Evolutionary conservation across 192 early-diverging fungal genomes (phyloP).

Genomic region (Piromyces finnis): DNA sequence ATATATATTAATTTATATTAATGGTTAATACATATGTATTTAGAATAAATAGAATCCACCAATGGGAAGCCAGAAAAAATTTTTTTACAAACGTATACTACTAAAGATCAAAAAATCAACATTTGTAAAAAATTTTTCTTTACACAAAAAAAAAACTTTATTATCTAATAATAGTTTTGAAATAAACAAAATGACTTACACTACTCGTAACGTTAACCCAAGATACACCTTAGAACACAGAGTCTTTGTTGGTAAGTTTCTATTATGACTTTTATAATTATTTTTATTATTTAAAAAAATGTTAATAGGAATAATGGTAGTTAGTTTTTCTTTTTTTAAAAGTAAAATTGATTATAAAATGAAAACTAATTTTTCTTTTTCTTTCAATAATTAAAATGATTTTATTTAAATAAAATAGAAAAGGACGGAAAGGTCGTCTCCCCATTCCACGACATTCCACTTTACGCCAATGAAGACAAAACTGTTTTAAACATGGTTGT

Average conservation of each 20-base stretch:
- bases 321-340: too few relatives aligned
- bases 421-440: slow-evolving; percentile 72
- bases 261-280: too few relatives aligned
- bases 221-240: slow-evolving; percentile 64
- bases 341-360: too few relatives aligned
- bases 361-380: too few relatives aligned
- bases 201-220: neutral
- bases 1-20: too few relatives aligned
- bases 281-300: too few relatives aligned
- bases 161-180: neutral
- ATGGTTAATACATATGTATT: neutral
- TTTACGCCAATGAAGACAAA: slow-evolving; percentile 79
- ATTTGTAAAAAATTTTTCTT: neutral
- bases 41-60: neutral
- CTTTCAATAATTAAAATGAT: too few relatives aligned
- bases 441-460: slow-evolving; percentile 96
- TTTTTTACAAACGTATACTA: neutral
- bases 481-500: slow-evolving; percentile 96
- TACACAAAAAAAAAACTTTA: neutral
- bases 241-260: slow-evolving; percentile 57
- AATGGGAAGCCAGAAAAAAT: neutral
- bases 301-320: too few relatives aligned
- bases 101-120: neutral
- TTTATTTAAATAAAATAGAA: slow-evolving; percentile 39
- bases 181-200: neutral